phyloP scores from a whole-genome alignment of 768 basidiomycete genomes.

The Neoboletus magnificus region DNA sequence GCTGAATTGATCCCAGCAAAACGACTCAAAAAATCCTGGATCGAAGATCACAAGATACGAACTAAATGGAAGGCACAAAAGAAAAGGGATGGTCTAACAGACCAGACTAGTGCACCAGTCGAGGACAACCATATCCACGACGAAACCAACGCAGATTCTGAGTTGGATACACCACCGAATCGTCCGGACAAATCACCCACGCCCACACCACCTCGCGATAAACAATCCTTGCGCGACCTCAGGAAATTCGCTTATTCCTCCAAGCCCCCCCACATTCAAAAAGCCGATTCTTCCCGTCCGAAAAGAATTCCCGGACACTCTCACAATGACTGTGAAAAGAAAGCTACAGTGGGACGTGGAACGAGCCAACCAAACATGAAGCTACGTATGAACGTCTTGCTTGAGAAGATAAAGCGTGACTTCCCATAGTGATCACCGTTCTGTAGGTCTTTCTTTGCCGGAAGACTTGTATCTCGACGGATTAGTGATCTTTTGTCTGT shows the following conservation, averaged over 20 bases:
- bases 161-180: not conserved
- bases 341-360: constrained; percentile 22
- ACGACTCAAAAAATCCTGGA: constrained; percentile 78
- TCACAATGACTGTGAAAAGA: constrained; percentile 28
- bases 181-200: constrained; percentile 2
- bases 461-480: not conserved
- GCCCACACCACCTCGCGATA: constrained; percentile 6
- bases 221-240: constrained; percentile 53
- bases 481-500: not conserved
- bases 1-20: constrained; percentile 49
- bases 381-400: constrained; percentile 79
- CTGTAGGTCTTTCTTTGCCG: not conserved
- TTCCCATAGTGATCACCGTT: constrained; percentile 30
- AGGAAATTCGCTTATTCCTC: constrained; percentile 60
- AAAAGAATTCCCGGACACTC: constrained; percentile 15
- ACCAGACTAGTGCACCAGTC: not conserved
- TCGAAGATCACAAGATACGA: constrained; percentile 72
- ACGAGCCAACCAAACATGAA: constrained; percentile 74
- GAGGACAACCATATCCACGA: not conserved
- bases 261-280: constrained; percentile 55
- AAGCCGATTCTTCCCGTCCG: constrained; percentile 41
- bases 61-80: constrained; percentile 76
- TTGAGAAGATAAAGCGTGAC: constrained; percentile 80
- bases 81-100: constrained; percentile 41
- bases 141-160: not conserved